Evolutionary conservation across 495 filamentous ascomycete genomes (phyloP), one percentile per base, ranked within the genome.

Genomic region (Penicilliopsis zonata): DNA sequence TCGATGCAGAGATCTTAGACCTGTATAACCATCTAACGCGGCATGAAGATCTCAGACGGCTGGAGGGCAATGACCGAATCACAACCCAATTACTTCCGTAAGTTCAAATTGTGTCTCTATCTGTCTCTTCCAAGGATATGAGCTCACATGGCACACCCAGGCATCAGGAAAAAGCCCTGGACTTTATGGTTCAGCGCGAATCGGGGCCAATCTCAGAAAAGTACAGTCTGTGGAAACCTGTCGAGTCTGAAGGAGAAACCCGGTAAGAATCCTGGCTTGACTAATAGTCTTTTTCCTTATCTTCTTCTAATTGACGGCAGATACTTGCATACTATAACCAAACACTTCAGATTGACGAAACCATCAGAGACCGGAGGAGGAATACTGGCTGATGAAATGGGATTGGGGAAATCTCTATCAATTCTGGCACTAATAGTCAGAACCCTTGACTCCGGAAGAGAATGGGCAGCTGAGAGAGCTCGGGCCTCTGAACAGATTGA

Each of bases 341-440:
- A 23, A 3, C 9, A 34, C 12, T 10, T 10, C n/a, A 17, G 25
- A 20, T 20, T 12, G 6, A 20, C 22, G 13, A 13, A 15, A 10
- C 30, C 30, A 10, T 3, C 9, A 13, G 20, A 34, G 21, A 15
- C 13, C 18, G 18, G 24, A 17, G 38, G 38, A 12, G 38, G 38
- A 14, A 31, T 47, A 4, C 35, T 44, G 19, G 43, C 44, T 2
- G 43, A 51, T 33, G 48, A 44, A 7, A 52, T 52, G 48, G 49
- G 49, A 8, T 27, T 52, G 10, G 49, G 49, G 13, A 52, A 52
- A 29, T 30, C 49, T 3, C 32, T 52, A 17, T 41, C 37, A 3
- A 45, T 36, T 13, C 29, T 52, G 3, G 31, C 34, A 14, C 33
- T 44, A 21, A 23, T 23, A 6, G 21, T 6, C 6, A 23, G 10